Percentiles rank a stretch among this genome's conserved stretches.
phyloP scores from a whole-genome alignment of 345 rosid genomes.

The Nephelium lappaceum region DNA sequence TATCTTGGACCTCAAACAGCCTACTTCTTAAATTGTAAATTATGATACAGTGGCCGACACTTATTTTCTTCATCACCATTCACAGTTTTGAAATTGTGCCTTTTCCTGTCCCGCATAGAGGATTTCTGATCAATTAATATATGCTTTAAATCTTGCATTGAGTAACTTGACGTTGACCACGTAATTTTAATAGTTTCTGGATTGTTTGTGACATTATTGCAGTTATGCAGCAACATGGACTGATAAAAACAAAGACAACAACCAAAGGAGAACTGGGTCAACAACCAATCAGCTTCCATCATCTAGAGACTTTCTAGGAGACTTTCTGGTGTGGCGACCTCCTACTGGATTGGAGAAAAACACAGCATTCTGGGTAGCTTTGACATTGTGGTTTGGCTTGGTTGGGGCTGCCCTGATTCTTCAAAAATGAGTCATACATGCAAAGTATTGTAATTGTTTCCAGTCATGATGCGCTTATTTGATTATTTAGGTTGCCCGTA shows the following conservation, averaged over 20 bases:
- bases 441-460: constrained; percentile 16
- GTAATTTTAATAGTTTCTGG: background rate
- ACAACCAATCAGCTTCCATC: constrained; percentile 73
- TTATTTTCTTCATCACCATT: background rate
- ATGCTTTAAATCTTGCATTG: background rate
- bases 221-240: constrained; percentile 94
- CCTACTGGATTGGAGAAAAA: constrained; percentile 68
- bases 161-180: background rate
- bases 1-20: background rate
- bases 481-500: constrained; percentile 27
- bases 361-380: constrained; percentile 68
- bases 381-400: constrained; percentile 81
- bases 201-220: constrained; percentile 17
- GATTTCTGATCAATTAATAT: background rate
- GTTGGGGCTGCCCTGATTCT: constrained; percentile 84
- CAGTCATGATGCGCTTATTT: constrained; percentile 23
- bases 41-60: background rate
- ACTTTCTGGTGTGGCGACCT: constrained; percentile 83
- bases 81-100: background rate
- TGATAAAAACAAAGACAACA: constrained; percentile 69
- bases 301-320: constrained; percentile 65
- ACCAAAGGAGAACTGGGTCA: constrained; percentile 45
- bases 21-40: background rate
- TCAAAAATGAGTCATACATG: constrained; percentile 48
- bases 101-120: background rate